phyloP scores from a whole-genome alignment of 192 early-diverging fungal genomes.

The Backusella morwellensis region DNA sequence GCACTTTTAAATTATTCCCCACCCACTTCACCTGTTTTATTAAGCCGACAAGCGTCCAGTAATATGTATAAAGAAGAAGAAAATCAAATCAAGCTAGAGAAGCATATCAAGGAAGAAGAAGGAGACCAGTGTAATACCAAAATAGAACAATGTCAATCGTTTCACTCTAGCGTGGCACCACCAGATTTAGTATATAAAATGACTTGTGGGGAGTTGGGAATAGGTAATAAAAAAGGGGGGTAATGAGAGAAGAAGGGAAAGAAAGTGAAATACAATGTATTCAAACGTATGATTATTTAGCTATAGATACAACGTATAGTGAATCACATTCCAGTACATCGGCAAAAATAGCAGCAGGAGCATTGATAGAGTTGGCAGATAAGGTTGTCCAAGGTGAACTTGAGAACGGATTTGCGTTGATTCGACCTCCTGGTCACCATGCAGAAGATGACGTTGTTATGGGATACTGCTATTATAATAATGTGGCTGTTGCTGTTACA shows the following conservation, averaged over 20 bases:
- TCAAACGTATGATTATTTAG: constrained; percentile 1
- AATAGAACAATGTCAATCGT: neutral
- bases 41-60: neutral
- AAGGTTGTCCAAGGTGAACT: constrained; percentile 54
- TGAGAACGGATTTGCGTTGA: constrained; percentile 68
- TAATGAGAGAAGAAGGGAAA: neutral
- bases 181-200: constrained; percentile 44
- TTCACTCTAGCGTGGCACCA: constrained; percentile 18
- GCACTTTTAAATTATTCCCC: constrained; percentile 24
- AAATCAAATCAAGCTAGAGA: constrained; percentile 4
- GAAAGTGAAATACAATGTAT: neutral
- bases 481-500: constrained; percentile 71
- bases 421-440: constrained; percentile 78
- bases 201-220: constrained; percentile 52
- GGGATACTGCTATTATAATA: constrained; percentile 81
- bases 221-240: constrained; percentile 22
- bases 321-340: constrained; percentile 20
- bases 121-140: neutral
- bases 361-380: constrained; percentile 32
- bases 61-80: constrained; percentile 10
- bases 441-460: constrained; percentile 66
- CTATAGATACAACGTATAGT: constrained; percentile 31
- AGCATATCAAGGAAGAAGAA: constrained; percentile 12
- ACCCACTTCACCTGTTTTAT: constrained; percentile 9
- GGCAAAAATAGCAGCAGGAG: constrained; percentile 19